Base-by-base conservation (phyloP, 2,329 filamentous ascomycete species). In the Hymenoscyphus linearis region DNA sequence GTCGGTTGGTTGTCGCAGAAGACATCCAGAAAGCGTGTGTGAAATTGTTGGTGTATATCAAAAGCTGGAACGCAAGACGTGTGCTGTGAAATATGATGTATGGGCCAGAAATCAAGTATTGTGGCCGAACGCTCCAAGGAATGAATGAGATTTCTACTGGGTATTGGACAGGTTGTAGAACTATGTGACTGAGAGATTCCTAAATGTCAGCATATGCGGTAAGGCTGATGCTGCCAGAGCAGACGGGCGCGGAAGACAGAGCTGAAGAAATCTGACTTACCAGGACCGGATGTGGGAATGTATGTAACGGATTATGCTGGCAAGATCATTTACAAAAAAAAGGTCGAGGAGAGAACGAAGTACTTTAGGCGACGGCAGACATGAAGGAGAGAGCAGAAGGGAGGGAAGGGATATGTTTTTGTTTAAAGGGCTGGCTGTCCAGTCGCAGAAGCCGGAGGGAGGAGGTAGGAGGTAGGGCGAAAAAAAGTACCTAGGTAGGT, bases 11-110 rank as follows among this genome's bases (percentile, higher is more conserved):
- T 44, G 70, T 71, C 47, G 71, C 67, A 63, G 73, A 73, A 64
- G 73, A 70, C 70, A 73, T 72, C 12, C 27, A 57, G 55, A 44
- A 62, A 59, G 65, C 73, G 70, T 74, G 75, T 76, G 79, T 66
- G 59, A 58, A 59, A 61, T 53, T 52, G 60, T 57, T 14, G 63
- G 44, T 62, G 50, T 63, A 61, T 58, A 60, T 63, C 55, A 58
- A 64, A 55, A 55, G 58, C 14, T 22, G 34, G 54, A 53, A 54
- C 54, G 37, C 50, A 53, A 47, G 63, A 57, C n/a, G 50, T 26
- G 25, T 58, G 40, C 18, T 47, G 40, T 55, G 59, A 62, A 62
- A 64, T 65, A 68, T 67, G 59, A 60, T 62, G 60, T 44, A 64
- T 55, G 60, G 57, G 63, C 59, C 55, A 63, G 44, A 65, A 22